Conservation (phyloP, 2,329 filamentous ascomycete genomes). For the Onygenales sp. region DNA sequence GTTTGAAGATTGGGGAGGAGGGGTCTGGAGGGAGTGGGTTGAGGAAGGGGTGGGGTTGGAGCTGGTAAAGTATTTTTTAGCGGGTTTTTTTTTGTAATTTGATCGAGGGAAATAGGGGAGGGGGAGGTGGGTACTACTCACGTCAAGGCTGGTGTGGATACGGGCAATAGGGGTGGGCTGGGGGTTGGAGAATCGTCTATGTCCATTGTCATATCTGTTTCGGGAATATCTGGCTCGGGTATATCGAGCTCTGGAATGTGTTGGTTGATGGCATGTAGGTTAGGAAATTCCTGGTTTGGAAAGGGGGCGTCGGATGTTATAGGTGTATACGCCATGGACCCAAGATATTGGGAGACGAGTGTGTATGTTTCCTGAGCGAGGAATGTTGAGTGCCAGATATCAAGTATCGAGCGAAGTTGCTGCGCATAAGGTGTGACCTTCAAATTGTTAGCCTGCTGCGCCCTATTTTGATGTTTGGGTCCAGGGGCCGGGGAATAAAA, state of each 20-base stretch:
- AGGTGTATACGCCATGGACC: neutral
- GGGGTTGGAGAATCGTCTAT: too few relatives aligned
- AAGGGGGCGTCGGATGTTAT: neutral
- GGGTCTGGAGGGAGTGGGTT: too few relatives aligned
- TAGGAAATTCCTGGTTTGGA: neutral
- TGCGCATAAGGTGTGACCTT: neutral
- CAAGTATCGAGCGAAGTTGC: neutral
- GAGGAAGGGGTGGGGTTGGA: too few relatives aligned
- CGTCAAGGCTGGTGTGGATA: too few relatives aligned
- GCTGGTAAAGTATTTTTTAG: too few relatives aligned
- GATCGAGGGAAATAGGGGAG: too few relatives aligned
- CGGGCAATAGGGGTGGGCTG: too few relatives aligned
- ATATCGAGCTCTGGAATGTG: neutral
- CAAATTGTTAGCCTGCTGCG: neutral
- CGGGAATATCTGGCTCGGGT: neutral
- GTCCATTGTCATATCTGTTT: too few relatives aligned
- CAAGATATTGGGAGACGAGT: neutral
- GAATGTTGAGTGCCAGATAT: neutral
- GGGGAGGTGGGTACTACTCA: too few relatives aligned
- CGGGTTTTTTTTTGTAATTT: too few relatives aligned
- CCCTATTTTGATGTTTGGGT: too few relatives aligned
- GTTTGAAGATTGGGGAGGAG: too few relatives aligned
- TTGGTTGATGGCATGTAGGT: neutral
- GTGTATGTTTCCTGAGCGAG: neutral
- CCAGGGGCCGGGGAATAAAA: neutral